These are phyloP conservation scores for Laguncularia racemosa DNA, from an alignment of 345 rosid species.

Conservation along the genomic window DNA sequence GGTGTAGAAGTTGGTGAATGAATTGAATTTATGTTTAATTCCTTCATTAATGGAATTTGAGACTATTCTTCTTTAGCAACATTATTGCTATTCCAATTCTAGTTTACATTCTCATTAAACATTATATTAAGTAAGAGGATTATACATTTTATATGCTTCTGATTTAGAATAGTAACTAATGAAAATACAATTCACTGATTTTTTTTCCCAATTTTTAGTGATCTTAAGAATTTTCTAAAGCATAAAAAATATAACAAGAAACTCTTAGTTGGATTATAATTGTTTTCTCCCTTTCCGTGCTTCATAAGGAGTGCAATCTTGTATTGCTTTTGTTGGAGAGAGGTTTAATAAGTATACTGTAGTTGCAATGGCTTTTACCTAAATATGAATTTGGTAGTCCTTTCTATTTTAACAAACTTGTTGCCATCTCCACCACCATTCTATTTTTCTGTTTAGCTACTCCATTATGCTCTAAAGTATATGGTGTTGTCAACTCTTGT, in stretches of 20 bases:
- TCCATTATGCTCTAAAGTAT: not conserved
- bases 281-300: not conserved
- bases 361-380: not conserved
- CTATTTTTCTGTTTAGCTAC: not conserved
- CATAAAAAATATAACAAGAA: not conserved
- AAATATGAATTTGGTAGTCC: not conserved
- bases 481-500: not conserved
- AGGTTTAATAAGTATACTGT: not conserved
- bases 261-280: not conserved
- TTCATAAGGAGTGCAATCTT: not conserved
- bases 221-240: not conserved
- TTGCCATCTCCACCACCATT: not conserved
- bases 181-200: not conserved
- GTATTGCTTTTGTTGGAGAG: too few relatives aligned
- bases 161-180: not conserved
- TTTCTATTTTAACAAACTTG: not conserved
- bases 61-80: too few relatives aligned
- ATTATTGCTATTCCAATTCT: too few relatives aligned
- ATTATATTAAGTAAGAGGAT: not conserved
- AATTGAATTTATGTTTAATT: too few relatives aligned
- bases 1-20: too few relatives aligned
- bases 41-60: too few relatives aligned
- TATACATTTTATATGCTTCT: not conserved
- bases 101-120: too few relatives aligned
- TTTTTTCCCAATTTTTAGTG: not conserved